phyloP scores from a whole-genome alignment of 1,284 basidiomycete genomes.

The Puccinia coronata region DNA sequence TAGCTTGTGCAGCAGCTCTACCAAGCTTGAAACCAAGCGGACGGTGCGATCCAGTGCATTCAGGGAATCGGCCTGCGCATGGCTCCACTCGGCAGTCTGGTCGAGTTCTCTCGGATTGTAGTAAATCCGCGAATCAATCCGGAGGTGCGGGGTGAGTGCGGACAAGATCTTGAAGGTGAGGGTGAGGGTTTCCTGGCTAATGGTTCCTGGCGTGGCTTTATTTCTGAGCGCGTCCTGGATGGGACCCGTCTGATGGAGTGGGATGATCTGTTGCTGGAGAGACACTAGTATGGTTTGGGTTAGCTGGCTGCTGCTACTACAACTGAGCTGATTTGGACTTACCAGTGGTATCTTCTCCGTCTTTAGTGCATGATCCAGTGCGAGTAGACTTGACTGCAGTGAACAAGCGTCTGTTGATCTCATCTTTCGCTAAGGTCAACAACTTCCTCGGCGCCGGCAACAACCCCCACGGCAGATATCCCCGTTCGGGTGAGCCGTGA shows the following conservation, averaged over 20 bases:
- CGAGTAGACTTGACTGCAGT: background rate
- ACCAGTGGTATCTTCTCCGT: background rate
- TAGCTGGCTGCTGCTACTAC: background rate
- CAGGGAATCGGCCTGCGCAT: background rate
- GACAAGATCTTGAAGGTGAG: background rate
- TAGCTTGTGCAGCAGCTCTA: background rate
- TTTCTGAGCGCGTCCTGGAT: background rate
- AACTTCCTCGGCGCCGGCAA: too few species aligned
- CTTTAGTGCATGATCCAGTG: background rate
- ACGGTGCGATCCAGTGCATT: background rate
- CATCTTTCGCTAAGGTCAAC: too few species aligned
- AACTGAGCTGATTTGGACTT: too few species aligned
- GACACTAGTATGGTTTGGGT: background rate
- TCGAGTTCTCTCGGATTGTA: conserved; percentile 19
- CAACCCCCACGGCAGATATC: too few species aligned
- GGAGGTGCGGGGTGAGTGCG: background rate
- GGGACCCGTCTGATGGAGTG: background rate
- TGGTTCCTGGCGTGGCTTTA: background rate
- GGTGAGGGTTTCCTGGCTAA: background rate
- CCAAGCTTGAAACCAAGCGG: conserved; percentile 5
- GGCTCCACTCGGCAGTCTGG: background rate
- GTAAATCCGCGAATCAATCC: conserved; percentile 4
- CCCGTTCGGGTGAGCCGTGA: too few species aligned
- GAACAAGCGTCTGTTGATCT: too few species aligned
- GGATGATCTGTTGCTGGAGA: background rate